These are phyloP conservation scores for Gossypium australe DNA, from an alignment of 345 rosid species.

Conservation along the genomic window DNA sequence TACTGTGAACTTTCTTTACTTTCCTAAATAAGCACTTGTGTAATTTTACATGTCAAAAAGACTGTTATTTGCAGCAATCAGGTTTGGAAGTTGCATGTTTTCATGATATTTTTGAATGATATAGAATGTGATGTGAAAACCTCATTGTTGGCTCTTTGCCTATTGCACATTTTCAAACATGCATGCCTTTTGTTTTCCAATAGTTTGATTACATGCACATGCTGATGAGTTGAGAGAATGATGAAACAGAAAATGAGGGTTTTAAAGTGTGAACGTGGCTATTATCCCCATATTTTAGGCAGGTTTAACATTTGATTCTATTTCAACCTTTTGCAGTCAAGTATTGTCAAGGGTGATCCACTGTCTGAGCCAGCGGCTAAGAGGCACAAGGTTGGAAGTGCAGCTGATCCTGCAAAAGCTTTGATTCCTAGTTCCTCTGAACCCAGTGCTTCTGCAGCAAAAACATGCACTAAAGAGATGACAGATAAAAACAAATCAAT, in stretches of 20 bases:
- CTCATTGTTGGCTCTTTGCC: not conserved
- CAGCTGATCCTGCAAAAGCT: slow-evolving; percentile 34
- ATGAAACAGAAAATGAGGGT: not conserved
- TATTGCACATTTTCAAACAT: not conserved
- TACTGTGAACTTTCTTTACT: slow-evolving; percentile 20
- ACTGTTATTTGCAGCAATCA: not conserved
- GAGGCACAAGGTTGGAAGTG: slow-evolving; percentile 48
- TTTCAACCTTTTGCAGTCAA: slow-evolving; percentile 50
- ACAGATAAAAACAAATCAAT: slow-evolving; percentile 34
- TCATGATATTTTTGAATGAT: not conserved
- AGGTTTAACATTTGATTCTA: not conserved
- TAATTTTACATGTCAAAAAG: not conserved
- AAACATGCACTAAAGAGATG: slow-evolving; percentile 28
- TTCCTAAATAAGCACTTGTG: not conserved
- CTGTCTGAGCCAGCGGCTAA: slow-evolving; percentile 58
- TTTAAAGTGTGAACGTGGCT: not conserved
- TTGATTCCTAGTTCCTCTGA: slow-evolving; percentile 29
- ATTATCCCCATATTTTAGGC: no score
- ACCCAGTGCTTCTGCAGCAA: slow-evolving; percentile 29
- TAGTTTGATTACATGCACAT: not conserved
- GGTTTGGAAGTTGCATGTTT: not conserved
- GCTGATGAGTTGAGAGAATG: not conserved
- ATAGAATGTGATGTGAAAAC: not conserved
- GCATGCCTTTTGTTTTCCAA: not conserved
- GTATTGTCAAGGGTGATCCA: slow-evolving; percentile 60